Evolutionary conservation across 768 basidiomycete species (phyloP).

Genomic region (Xerocomellus chrysenteron): DNA sequence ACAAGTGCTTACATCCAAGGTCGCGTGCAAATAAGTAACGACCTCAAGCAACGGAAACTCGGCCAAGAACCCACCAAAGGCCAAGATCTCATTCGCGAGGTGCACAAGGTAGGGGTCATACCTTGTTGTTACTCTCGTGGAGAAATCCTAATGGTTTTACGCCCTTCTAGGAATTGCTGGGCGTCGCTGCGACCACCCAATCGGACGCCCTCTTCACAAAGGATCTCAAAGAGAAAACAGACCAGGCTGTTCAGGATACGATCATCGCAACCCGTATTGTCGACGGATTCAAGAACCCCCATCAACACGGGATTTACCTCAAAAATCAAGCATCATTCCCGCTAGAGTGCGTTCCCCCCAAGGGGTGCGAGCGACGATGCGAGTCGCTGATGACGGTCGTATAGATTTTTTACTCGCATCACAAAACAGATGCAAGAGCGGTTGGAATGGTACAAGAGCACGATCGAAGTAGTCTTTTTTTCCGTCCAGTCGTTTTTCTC

Average conservation of each 20-base stretch:
- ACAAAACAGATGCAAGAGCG: conserved; percentile 71
- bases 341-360: conserved; percentile 55
- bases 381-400: not conserved
- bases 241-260: conserved; percentile 77
- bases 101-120: conserved; percentile 56
- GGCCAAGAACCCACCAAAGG: conserved; percentile 74
- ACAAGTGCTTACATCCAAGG: conserved; percentile 69
- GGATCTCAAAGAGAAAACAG: conserved; percentile 72
- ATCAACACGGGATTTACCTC: conserved; percentile 65
- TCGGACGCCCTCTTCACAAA: conserved; percentile 64
- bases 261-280: conserved; percentile 75
- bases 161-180: conserved; percentile 58
- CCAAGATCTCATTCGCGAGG: conserved; percentile 61
- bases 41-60: conserved; percentile 71
- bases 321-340: conserved; percentile 83
- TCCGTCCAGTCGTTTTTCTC: not conserved
- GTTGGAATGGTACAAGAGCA: conserved; percentile 74
- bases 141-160: not conserved
- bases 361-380: not conserved
- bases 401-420: conserved; percentile 70
- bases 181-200: conserved; percentile 59
- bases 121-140: not conserved
- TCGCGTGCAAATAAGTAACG: conserved; percentile 76
- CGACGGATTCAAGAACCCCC: conserved; percentile 75
- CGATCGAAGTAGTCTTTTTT: conserved; percentile 60